These are phyloP conservation scores for Penicillium sp. DNA, from an alignment of 2,329 filamentous ascomycete genomes.

Conservation along the genomic window DNA sequence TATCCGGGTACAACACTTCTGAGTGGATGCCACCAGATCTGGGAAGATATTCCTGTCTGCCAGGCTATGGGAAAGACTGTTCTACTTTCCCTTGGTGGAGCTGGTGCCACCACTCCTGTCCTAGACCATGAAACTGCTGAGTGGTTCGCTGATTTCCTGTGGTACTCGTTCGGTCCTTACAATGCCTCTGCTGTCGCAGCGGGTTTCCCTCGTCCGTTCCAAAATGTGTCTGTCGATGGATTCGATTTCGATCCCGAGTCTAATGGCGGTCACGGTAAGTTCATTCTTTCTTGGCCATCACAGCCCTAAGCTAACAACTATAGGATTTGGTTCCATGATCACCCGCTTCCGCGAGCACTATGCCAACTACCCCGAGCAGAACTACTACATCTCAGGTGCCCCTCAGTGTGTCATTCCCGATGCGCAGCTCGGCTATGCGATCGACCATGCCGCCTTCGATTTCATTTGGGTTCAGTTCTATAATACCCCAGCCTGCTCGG, in stretches of 20 bases:
- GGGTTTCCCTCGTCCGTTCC: slow-evolving; percentile 49
- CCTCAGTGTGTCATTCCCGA: slow-evolving; percentile 56
- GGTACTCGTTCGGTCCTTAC: slow-evolving; percentile 51
- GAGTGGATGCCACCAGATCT: slow-evolving; percentile 45
- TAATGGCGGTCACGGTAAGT: slow-evolving; percentile 31
- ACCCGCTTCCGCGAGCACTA: slow-evolving; percentile 47
- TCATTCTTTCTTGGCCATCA: neutral
- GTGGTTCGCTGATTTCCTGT: slow-evolving; percentile 53
- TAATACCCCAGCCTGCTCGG: slow-evolving; percentile 54
- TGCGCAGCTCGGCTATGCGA: slow-evolving; percentile 46
- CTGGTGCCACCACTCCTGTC: slow-evolving; percentile 45
- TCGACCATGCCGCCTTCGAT: slow-evolving; percentile 49
- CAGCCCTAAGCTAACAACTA: neutral
- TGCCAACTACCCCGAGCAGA: slow-evolving; percentile 29
- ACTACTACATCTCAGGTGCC: slow-evolving; percentile 54
- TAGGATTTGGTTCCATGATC: slow-evolving; percentile 51
- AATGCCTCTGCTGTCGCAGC: slow-evolving; percentile 26
- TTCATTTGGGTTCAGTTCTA: slow-evolving; percentile 59
- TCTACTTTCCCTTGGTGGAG: slow-evolving; percentile 51
- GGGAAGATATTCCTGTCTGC: slow-evolving; percentile 42
- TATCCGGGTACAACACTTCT: slow-evolving; percentile 46
- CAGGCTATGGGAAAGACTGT: slow-evolving; percentile 46
- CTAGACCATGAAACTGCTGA: slow-evolving; percentile 39
- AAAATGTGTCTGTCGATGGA: slow-evolving; percentile 48
- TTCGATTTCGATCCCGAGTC: slow-evolving; percentile 53